Base-by-base conservation (phyloP, 192 early-diverging fungal genomes). In the Coemansia javaensis region DNA sequence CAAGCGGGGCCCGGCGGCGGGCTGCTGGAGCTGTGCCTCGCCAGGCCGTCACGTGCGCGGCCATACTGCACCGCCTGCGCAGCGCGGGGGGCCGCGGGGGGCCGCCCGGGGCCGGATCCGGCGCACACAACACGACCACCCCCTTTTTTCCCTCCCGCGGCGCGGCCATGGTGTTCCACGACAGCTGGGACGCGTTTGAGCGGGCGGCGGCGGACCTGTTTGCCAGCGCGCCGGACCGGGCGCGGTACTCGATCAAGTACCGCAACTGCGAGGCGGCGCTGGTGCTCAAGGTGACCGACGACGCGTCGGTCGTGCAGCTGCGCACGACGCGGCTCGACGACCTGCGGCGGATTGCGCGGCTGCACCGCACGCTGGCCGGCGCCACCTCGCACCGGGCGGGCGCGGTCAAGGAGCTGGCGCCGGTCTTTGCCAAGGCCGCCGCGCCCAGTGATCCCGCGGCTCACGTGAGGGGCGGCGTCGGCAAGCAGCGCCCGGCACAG, bases 161-260 rank as follows among this genome's bases (percentile, higher is more conserved):
- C 4, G 14, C 38, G 4, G 8, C 38, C 30, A 72, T 72, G 68
- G 57, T 60, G 15, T 64, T 48, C 25, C 56, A 55, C 48, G 43
- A 48, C 33, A 53, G 24, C 52, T 72, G 68, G 68, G 68, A 64
- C 9, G 7, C 51, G 30, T 72, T 72, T 31, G 56, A 56, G 18
- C 56, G 42, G 48, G 61, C 56, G 0, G 68, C 68, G 11, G 22
- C 56, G 5, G 45, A 35, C 37, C 33, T 72, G 0, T 72, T 60
- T 24, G 48, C 68, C 30, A 46, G 44, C 20, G 51, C 68, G 21
- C 42, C 68, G 20, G 48, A 41, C 33, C 44, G 37, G 33, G 53
- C 68, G 2, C 60, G 68, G 36, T 72, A 72, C 44, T 56, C 68
- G 16, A 39, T 72, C 27, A 72, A 72, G 31, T 72, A 72, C 49